Percentiles rank a stretch among this genome's conserved stretches.
These are phyloP conservation scores for Fusarium sacchari DNA, from an alignment of 2,329 filamentous ascomycete genomes.

Conservation along the genomic window DNA sequence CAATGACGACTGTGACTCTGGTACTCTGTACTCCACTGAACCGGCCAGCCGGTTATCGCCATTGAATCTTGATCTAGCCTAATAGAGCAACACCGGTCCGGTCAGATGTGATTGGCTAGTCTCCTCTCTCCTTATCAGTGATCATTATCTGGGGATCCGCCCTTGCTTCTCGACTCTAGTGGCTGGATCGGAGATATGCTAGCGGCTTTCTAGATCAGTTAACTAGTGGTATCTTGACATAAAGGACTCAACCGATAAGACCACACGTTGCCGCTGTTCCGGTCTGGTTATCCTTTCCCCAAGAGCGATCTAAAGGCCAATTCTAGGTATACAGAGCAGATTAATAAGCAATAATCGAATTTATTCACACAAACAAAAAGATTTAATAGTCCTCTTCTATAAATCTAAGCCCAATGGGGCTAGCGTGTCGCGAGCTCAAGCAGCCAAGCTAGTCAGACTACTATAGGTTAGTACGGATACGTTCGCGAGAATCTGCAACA, in stretches of 20 bases:
- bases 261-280: background rate
- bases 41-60: background rate
- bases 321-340: background rate
- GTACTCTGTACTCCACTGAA: background rate
- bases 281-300: background rate
- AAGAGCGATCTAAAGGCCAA: too few species aligned
- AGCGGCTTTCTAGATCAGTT: background rate
- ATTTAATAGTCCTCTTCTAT: rapidly evolving
- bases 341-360: background rate
- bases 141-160: background rate
- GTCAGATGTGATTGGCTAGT: background rate
- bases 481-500: background rate
- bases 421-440: too few species aligned
- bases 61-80: background rate
- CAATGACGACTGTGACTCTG: background rate
- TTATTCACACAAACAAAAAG: background rate
- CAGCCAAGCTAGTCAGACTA: background rate
- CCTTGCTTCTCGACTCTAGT: background rate
- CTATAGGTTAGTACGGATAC: too few species aligned
- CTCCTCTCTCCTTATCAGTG: background rate
- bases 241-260: background rate
- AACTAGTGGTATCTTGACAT: background rate
- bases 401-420: background rate
- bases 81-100: background rate
- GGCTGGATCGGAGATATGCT: background rate